phyloP scores from a whole-genome alignment of 2,329 filamentous ascomycete species.

The Emmonsiellopsis sp. region DNA sequence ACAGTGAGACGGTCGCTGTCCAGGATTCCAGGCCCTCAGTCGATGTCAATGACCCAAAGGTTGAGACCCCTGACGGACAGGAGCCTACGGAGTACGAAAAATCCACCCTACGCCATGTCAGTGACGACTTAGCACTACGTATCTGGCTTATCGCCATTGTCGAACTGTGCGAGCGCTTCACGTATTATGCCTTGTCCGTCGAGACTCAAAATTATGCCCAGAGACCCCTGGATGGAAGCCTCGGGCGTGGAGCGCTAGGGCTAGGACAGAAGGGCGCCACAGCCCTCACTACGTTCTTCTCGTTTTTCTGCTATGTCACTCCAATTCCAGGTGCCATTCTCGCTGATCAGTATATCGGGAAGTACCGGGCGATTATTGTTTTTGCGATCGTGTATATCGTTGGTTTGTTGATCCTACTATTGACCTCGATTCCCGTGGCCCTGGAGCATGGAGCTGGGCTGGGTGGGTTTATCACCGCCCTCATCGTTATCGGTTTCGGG shows the following conservation, averaged over 20 bases:
- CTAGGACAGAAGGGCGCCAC: conserved; percentile 37
- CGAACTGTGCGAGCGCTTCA: conserved; percentile 50
- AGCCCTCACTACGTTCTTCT: conserved; percentile 44
- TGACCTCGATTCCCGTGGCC: conserved; percentile 45
- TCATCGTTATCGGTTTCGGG: conserved; percentile 56
- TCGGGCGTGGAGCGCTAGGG: conserved; percentile 30
- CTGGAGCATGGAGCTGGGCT: conserved; percentile 42
- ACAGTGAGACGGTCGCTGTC: too few relatives aligned
- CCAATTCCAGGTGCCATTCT: conserved; percentile 50
- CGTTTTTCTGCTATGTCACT: conserved; percentile 48
- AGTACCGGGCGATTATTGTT: conserved; percentile 50
- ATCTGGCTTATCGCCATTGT: conserved; percentile 49
- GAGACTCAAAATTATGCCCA: conserved; percentile 49
- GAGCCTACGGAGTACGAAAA: conserved; percentile 47
- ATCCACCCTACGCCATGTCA: conserved; percentile 42
- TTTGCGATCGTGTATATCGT: conserved; percentile 51
- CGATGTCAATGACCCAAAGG: too few relatives aligned
- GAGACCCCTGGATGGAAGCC: conserved; percentile 29
- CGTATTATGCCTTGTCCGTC: conserved; percentile 46
- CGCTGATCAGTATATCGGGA: conserved; percentile 52
- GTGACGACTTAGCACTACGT: conserved; percentile 45
- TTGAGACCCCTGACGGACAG: conserved; percentile 18
- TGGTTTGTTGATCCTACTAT: conserved; percentile 46
- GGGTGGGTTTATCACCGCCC: conserved; percentile 44
- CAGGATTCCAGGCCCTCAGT: too few relatives aligned